Base-by-base conservation (phyloP, 2,329 filamentous ascomycete species). In the Bipolaris gigantea region DNA sequence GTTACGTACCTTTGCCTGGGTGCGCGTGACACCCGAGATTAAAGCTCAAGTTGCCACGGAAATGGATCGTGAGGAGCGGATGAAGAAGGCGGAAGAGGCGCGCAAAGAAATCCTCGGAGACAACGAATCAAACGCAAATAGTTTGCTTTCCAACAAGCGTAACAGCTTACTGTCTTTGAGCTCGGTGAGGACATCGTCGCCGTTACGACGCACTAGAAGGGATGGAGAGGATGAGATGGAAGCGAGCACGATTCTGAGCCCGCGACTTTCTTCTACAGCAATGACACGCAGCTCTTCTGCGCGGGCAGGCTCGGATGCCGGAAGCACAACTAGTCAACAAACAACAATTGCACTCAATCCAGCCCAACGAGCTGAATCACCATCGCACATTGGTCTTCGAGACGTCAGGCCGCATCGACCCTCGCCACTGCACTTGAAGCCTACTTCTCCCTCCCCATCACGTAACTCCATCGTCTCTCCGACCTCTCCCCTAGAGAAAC, bases 1-100 rank as follows among this genome's bases (percentile, higher is more conserved):
- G 72, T 82, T 99, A 5, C 89, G 92, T 59, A 94, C 91, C 0
- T 97, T 95, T 73, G 90, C 89, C 11, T 96, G 94, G 80, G 85
- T 97, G 39, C 85, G 93, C 45, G 89, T 94, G 38, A 88, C 87
- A 75, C 86, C 89, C 2, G 88, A 93, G 69, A 89, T 96, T 58
- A 86, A 94, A 64, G 87, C 89, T 67, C 87, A 90, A 60, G 91
- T 95, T 3, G 86, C 90, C 47, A 83, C 87, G 63, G 83, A 86
- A 50, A 81, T 90, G 86, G 90, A 71, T 41, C 64, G 59, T 5
- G 73, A 74, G 53, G 67, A 64, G 18, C 55, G 55, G 1, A 49
- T 65, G 18, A 73, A 73, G 59, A 71, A 69, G 53, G 63, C 64
- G 2, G 65, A 68, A 30, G 67, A 71, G 10, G 62, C 61, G 4